These are phyloP conservation scores for Scedosporium boydii DNA, from an alignment of 2,329 filamentous ascomycete species.

Conservation along the genomic window DNA sequence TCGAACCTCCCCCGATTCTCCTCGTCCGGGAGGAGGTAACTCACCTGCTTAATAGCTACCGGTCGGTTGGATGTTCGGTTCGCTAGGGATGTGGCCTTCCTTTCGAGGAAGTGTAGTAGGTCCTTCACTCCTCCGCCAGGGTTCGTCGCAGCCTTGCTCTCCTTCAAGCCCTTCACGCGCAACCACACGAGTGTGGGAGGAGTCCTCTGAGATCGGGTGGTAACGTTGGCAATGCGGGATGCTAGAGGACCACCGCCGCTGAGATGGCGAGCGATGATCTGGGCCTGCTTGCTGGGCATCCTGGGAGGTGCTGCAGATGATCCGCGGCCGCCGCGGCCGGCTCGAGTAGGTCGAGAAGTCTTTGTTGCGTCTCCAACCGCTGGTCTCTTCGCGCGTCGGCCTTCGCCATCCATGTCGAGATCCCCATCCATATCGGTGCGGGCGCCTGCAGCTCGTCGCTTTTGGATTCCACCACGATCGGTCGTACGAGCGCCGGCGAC, in stretches of 20 bases:
- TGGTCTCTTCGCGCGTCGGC: constrained; percentile 20
- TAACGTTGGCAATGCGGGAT: constrained; percentile 23
- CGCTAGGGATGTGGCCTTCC: constrained; percentile 52
- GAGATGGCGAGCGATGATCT: constrained; percentile 34
- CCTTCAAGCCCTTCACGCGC: constrained; percentile 52
- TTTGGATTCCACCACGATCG: constrained; percentile 38
- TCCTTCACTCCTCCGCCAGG: constrained; percentile 56
- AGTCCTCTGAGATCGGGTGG: constrained; percentile 5
- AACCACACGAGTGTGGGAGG: constrained; percentile 19
- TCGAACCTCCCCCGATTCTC: constrained; percentile 6
- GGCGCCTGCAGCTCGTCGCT: constrained; percentile 29
- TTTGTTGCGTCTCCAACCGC: constrained; percentile 15
- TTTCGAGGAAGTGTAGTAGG: constrained; percentile 60
- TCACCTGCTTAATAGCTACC: constrained; percentile 69
- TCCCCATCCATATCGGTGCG: constrained; percentile 48
- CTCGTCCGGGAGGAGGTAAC: constrained; percentile 25
- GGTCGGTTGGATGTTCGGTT: constrained; percentile 32
- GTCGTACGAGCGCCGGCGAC: constrained; percentile 7
- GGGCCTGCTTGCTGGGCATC: constrained; percentile 26
- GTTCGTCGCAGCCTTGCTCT: constrained; percentile 60
- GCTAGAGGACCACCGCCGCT: constrained; percentile 23
- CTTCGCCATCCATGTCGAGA: constrained; percentile 43
- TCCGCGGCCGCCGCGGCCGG: constrained; percentile 15
- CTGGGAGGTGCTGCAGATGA: constrained; percentile 14
- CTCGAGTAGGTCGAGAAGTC: constrained; percentile 11